Percentiles rank a stretch among this genome's conserved stretches.
Evolutionary conservation across 1,284 basidiomycete species (phyloP).

Genomic region (Takashimella tepidaria): DNA sequence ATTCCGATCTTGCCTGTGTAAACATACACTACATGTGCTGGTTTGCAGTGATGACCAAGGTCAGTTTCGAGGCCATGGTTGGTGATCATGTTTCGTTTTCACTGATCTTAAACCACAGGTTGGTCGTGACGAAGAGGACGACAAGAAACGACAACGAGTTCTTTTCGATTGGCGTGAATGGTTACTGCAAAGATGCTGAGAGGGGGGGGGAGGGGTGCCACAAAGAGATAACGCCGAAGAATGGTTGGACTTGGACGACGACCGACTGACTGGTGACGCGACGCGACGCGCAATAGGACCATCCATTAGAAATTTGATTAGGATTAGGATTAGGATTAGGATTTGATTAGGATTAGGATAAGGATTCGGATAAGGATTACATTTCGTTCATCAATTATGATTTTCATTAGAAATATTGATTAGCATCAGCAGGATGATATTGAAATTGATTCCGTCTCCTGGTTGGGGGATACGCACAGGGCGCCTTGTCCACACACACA

Average conservation of each 20-base stretch:
- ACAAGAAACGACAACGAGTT: conserved; percentile 46
- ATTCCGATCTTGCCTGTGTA: too few species aligned
- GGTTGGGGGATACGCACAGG: too few species aligned
- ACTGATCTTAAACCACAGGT: conserved; percentile 34
- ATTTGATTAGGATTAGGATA: background rate
- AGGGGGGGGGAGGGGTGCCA: background rate
- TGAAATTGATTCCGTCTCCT: background rate
- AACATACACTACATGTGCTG: too few species aligned
- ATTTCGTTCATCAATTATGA: too few species aligned
- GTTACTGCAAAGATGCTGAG: conserved; percentile 38
- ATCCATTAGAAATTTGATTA: too few species aligned
- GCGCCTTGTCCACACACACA: background rate
- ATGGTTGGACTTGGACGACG: background rate
- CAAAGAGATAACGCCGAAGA: background rate
- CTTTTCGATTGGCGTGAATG: conserved; percentile 46
- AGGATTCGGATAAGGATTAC: too few species aligned
- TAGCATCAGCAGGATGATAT: background rate
- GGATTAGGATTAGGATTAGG: background rate
- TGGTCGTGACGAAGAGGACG: conserved; percentile 45
- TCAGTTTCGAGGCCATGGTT: conserved; percentile 1
- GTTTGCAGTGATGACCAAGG: conserved; percentile 46
- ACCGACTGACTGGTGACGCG: background rate
- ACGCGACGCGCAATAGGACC: background rate
- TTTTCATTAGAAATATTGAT: too few species aligned
- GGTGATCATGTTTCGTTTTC: background rate